Base-by-base conservation (phyloP, 805 yeast species). In the Myxozyma sirexii region DNA sequence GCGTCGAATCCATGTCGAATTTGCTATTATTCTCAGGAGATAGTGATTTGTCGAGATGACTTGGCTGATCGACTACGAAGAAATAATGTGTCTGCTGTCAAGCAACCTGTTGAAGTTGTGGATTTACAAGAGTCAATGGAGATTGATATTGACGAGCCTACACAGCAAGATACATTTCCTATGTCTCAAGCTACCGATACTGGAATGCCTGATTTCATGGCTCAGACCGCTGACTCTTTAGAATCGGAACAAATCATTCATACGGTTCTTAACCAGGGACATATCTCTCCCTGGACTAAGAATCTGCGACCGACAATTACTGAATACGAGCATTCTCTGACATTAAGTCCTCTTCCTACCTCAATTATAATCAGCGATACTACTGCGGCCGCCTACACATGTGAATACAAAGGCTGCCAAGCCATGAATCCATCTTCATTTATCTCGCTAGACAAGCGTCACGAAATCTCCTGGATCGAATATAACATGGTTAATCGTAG, bases 181-280 rank as follows among this genome's bases (percentile, higher is more conserved):
- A 27, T 39, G 46, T 51, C 55, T n/a, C 55, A 51, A 17, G 21
- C 39, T 7, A 39, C 45, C 2, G 55, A 51, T 8, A 4, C 23
- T 19, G 54, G 35, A 3, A 38, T 19, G 17, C 27, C 51, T 4
- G 39, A 46, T 19, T 10, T 46, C 2, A 15, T 13, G 19, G 1
- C 26, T 3, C 39, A 46, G 17, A 21, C 54, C 12, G 52, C 29
- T 7, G 55, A 50, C 29, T 29, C 48, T 3, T 8, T 21, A 13
- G 57, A 57, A 24, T 42, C 54, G 7, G 46, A 46, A 29, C 71
- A 71, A 49, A 54, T 71, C 10, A 67, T 70, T 1, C 86, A 88
- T 64, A 91, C 97, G 0, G 62, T 94, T 0, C 73, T 94, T 12
- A 96, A 90, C 69, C 99, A 94, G 74, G 94, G 94, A 0, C 87